Base-by-base conservation (phyloP, 129 eudicot genomes). In the Ambrosia artemisiifolia region DNA sequence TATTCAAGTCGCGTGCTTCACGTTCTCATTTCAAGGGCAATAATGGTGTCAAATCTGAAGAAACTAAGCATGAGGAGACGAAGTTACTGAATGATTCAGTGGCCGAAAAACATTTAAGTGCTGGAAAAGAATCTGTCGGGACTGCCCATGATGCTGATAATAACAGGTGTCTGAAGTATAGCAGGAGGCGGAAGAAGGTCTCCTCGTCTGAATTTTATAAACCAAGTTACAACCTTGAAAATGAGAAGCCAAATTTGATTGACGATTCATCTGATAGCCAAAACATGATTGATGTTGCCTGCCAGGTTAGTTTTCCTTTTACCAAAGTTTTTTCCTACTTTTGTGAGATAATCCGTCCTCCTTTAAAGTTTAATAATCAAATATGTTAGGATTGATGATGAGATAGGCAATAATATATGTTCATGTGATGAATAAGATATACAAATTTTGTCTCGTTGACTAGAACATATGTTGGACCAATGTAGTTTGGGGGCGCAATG, bases 171-270 rank as follows among this genome's bases (percentile, higher is more conserved):
- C 46, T 78, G 63, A 83, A 65, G 72, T 85, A 75, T 62, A 78
- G 85, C 71, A 84, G 88, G 79, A 86, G 74, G 61, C 78, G 80
- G 18, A 83, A 79, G 79, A 86, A 49, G 66, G 82, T 46, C 63
- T 65, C 72, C 34, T 28, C 73, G 44, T 51, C 42, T 53, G 47
- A 81, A 67, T 55, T 49, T 28, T 50, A 65, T 72, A 73, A 73
- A 62, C 65, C 36, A 43, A 70, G 79, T 59, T 55, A 12, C 3
- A 46, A 16, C 63, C 17, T 18, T 16, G 77, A 40, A 47, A 43
- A 71, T 7, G 46, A 69, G 66, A 60, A 72, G 40, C 43, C 63
- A 1, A 55, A 38, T 69, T 24, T 55, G 60, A 50, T 72, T 18
- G 70, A 63, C 9, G 79, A 72, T 54, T 62, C 78, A 28, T 77